Evolutionary conservation across 169 alveolate genomes (phyloP), one percentile per base, ranked within the genome.

Genomic region (Babesia caballi): DNA sequence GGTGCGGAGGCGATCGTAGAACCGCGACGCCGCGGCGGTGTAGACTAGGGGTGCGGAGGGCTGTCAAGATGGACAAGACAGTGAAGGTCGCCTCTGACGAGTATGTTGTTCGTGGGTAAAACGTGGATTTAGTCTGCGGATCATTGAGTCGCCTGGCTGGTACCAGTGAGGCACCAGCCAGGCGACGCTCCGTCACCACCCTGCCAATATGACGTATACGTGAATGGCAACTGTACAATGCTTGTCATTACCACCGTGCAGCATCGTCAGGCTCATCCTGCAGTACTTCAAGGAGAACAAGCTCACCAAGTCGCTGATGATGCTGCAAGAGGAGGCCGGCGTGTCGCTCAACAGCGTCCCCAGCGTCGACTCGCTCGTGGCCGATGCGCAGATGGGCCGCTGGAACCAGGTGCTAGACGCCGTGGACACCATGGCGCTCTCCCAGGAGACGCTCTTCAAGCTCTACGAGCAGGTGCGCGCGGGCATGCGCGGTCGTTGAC

Each of bases 321-420:
- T 88, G 56, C 59, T 88, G 65, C 93, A 88, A 60, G 91, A 88
- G 56, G 93, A 88, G 52, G 54, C 90, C 30, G 88, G 88, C 19
- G 84, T 88, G 42, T 76, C 84, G 27, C 71, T 88, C 32, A 88
- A 83, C 40, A 83, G 91, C 50, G 72, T 77, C 33, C 78, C 91
- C 14, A 84, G 82, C 74, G 70, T 88, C 23, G 93, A 88, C 25
- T 36, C 84, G 32, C 71, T 88, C 28, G 57, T 88, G 27, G 82
- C 88, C 4, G 93, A 84, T 53, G 88, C 83, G 30, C 85, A 80
- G 53, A 83, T 76, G 85, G 93, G 93, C 0, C 54, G 90, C 30
- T 88, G 93, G 93, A 88, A 81, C 77, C 83, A 85, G 40, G 93
- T 88, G 2, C 30, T 88, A 9, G 89, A 68, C 60, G 68, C 69